phyloP scores from a whole-genome alignment of 371 early-diverging fungal genomes.

The Mucor irregularis region DNA sequence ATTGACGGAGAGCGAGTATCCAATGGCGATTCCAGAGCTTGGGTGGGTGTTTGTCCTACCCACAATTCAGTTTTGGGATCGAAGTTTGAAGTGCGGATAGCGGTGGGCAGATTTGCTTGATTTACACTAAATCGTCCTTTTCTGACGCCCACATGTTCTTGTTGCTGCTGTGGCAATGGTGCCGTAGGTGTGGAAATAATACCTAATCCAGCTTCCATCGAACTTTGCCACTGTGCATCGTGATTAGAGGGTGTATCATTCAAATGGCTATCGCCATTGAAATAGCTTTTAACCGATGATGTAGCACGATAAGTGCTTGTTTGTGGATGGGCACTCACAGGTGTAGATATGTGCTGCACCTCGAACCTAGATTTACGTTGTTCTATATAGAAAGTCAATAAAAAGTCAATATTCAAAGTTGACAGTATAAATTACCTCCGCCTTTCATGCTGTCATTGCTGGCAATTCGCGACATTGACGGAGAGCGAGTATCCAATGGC shows the following conservation, averaged over 20 bases:
- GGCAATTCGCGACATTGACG: constrained; percentile 4
- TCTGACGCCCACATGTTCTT: constrained; percentile 15
- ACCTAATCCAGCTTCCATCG: constrained; percentile 8
- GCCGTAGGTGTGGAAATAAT: neutral
- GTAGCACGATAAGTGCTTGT: no score
- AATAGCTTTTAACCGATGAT: no score
- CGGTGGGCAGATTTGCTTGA: constrained; percentile 12
- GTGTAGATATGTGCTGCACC: constrained; percentile 9
- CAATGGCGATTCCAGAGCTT: neutral
- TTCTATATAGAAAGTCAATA: neutral
- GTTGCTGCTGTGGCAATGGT: neutral
- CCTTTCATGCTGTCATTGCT: constrained; percentile 14
- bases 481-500: neutral
- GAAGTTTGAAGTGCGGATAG: neutral
- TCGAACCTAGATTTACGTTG: constrained; percentile 31
- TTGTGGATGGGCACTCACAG: neutral
- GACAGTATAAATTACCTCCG: neutral
- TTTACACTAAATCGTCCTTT: constrained; percentile 36
- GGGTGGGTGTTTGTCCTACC: neutral
- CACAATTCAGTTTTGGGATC: neutral
- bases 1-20: constrained; percentile 2
- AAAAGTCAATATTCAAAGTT: neutral
- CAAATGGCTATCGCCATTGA: no score
- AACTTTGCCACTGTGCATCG: neutral
- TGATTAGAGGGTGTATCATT: no score